Conservation (phyloP, 2,329 filamentous ascomycete genomes). For the Daldinia sp. region DNA sequence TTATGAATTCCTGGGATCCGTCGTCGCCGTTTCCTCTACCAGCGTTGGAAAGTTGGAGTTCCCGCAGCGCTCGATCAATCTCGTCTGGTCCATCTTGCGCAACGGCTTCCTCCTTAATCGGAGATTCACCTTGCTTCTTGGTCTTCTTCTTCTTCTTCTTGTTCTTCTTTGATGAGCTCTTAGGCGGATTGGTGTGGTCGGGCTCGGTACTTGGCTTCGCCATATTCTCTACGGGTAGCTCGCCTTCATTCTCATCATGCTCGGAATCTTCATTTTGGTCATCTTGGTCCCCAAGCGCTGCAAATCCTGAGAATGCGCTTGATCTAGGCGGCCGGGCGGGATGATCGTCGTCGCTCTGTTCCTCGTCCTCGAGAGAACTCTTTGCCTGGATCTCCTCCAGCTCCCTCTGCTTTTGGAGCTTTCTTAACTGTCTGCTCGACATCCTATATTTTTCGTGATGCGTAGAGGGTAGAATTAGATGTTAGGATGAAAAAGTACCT, state of each 20-base stretch:
- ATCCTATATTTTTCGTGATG: conserved; percentile 31
- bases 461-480: not conserved
- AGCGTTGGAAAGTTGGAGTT: conserved; percentile 42
- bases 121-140: conserved; percentile 41
- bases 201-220: conserved; percentile 26
- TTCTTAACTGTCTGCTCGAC: conserved; percentile 47
- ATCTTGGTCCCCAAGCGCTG: conserved; percentile 58
- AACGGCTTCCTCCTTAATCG: conserved; percentile 26
- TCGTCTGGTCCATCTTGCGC: conserved; percentile 55
- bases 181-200: conserved; percentile 25
- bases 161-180: conserved; percentile 50
- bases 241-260: conserved; percentile 42
- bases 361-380: conserved; percentile 51
- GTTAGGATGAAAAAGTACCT: not conserved
- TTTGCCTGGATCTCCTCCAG: conserved; percentile 50
- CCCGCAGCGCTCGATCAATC: conserved; percentile 61
- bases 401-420: conserved; percentile 58
- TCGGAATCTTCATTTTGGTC: conserved; percentile 49
- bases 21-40: conserved; percentile 20
- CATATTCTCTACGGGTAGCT: conserved; percentile 40
- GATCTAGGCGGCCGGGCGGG: conserved; percentile 51
- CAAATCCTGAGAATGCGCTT: conserved; percentile 59
- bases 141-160: conserved; percentile 51
- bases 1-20: conserved; percentile 10
- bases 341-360: conserved; percentile 46